A percentile compares a stretch with the other conserved stretches of the same genome.
Conservation (phyloP, 2,329 filamentous ascomycete genomes). For the Penicillium corylophilum region DNA sequence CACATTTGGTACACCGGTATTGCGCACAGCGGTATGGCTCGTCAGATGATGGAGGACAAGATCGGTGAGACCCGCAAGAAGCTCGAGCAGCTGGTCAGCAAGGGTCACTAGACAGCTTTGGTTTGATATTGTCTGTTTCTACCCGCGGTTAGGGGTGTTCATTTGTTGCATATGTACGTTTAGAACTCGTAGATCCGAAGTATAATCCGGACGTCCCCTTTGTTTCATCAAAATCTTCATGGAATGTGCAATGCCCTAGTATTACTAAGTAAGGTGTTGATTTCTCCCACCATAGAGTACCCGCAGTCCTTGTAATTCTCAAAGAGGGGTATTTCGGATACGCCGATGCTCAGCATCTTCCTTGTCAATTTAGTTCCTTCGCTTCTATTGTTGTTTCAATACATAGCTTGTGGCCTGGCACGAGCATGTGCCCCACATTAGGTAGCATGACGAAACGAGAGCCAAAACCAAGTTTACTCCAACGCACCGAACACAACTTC, state of each 20-base stretch:
- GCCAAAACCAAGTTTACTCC: background rate
- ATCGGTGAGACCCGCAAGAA: conserved; percentile 72
- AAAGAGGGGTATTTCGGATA: background rate
- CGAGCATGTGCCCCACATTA: background rate
- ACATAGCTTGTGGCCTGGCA: background rate
- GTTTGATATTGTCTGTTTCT: conserved; percentile 10
- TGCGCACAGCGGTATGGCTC: conserved; percentile 69
- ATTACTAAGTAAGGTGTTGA: background rate
- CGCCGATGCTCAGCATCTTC: background rate
- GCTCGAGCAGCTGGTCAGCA: conserved; percentile 86
- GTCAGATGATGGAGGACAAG: conserved; percentile 75
- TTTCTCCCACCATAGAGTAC: background rate
- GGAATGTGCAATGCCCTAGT: conserved; percentile 3
- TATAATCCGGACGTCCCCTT: conserved; percentile 25
- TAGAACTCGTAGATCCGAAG: conserved; percentile 31
- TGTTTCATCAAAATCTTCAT: conserved; percentile 13
- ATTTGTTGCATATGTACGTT: conserved; percentile 30
- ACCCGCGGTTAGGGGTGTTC: conserved; percentile 12
- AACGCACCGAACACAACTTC: background rate
- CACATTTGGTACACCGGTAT: conserved; percentile 71
- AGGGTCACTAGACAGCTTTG: conserved; percentile 65
- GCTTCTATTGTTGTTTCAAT: background rate
- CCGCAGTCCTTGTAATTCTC: background rate
- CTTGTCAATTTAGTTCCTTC: background rate
- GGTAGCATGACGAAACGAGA: background rate